Evolutionary conservation across 1,284 basidiomycete species (phyloP), one percentile per base, ranked within the genome.

Genomic region (Rhodotorula mucilaginosa): DNA sequence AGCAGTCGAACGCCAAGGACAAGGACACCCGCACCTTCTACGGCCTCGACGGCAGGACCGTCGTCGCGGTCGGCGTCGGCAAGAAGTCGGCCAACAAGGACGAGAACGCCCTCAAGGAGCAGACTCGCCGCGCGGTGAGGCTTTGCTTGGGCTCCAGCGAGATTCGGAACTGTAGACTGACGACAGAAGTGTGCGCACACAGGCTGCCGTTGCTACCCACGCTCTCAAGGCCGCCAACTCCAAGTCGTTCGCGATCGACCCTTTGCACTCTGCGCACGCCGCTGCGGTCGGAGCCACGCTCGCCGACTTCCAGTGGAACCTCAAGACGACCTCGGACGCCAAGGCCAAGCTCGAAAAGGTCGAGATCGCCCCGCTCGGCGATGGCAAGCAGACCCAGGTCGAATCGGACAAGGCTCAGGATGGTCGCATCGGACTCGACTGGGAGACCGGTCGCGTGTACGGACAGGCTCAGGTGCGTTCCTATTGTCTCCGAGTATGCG

Each of bases 201-300:
- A 76, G 75, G 75, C 75, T 6, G 75, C 73, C 31, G 48, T 74
- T 48, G 75, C 75, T 19, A 74, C 73, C 4, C 73, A 72, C 65
- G 70, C 75, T 3, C 58, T 76, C 54, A 72, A 74, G 65, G 73
- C 75, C 3, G 62, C 71, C 44, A 57, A 62, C 56, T 69, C 67
- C 15, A 74, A 74, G 63, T 49, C 87, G 51, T 85, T 89, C 34
- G 72, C 83, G 21, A 81, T 91, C 61, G 89, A 91, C 79, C 86
- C 84, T 12, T 60, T 61, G 84, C 85, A n/a, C 72, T 89, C 92
- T 79, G 84, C 89, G 19, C 90, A 92, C 76, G 89, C 90, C 72
- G 87, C 89, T 69, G 91, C 91, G 51, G 89, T 91, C 64, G 90
- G 88, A 5, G 87, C 91, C 2, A 84, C 90, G 77, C 84, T 93